Base-by-base conservation (phyloP, 768 basidiomycete genomes). In the Boletus coccyginus region DNA sequence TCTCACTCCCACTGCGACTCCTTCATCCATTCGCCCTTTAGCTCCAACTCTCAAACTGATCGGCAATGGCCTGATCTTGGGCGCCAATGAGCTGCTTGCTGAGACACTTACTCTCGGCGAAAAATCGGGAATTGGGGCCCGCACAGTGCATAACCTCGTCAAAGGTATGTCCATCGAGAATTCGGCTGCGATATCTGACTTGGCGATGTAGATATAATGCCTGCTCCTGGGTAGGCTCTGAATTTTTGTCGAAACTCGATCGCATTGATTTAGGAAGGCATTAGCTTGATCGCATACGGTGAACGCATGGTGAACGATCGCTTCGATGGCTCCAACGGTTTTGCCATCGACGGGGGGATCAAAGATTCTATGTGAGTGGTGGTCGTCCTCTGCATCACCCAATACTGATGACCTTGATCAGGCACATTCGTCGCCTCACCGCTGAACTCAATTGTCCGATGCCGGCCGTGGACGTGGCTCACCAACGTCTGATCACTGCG, bases 41-140 rank as follows among this genome's bases (percentile, higher is more conserved):
- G 87, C 87, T 14, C 80, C 83, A 6, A 84, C 82, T 10, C 81
- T 86, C 73, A 94, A 94, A 70, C 75, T 94, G 9, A 82, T 92
- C 46, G 91, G 88, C 17, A 94, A 93, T 63, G 84, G 87, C 1
- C 73, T 92, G 71, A 84, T 92, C 52, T 73, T 92, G 40, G 87
- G 88, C n/a, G 76, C 78, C 29, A 75, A 94, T 41, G 93, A 94
- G 67, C 74, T 94, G 11, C 75, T 95, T 13, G 85, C 88, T 0
- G 93, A 95, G 73, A 77, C 82, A n/a, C 85, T 89, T 65, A 94
- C 93, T 1, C 81, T 95, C 11, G 87, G 87, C 5, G 90, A 92
- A 60, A 92, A 92, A 71, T 78, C 88, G 0, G 94, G 92, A 24
- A 86, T 96, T 38, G 86, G 84, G 3, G 77, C 86, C 2, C 75